phyloP scores from a whole-genome alignment of 225 moss, liverwort and hornwort genomes.

The Physcomitrellopsis africana region DNA sequence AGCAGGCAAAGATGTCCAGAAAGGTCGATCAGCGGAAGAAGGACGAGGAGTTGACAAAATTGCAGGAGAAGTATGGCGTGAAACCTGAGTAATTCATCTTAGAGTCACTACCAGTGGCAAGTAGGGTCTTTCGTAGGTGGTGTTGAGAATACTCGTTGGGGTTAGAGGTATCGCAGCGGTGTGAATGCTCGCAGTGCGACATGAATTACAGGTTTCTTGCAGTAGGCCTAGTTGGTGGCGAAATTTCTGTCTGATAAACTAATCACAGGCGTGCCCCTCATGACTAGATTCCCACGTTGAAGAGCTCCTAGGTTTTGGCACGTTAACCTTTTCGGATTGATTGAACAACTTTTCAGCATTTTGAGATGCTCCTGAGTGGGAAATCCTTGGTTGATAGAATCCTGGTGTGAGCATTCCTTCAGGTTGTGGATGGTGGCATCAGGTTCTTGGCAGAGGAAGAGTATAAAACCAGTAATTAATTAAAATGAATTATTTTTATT shows the following conservation, averaged over 20 bases:
- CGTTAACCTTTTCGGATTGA: neutral
- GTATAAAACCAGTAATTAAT: too few relatives aligned
- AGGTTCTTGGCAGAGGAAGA: too few relatives aligned
- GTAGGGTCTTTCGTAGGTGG: conserved; percentile 9
- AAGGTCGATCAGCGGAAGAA: conserved; percentile 57
- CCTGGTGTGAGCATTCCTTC: too few relatives aligned
- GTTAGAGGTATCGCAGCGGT: neutral
- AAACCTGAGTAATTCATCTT: too few relatives aligned
- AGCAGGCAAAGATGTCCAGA: conserved; percentile 59
- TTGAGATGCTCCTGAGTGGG: too few relatives aligned
- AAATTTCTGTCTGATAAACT: neutral
- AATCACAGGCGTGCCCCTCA: neutral
- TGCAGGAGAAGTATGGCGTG: conserved; percentile 54
- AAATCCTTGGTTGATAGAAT: too few relatives aligned
- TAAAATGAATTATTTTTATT: too few relatives aligned
- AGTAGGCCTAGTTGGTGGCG: neutral
- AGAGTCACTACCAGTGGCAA: neutral
- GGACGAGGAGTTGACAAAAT: conserved; percentile 46
- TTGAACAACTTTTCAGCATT: too few relatives aligned
- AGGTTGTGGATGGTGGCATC: too few relatives aligned
- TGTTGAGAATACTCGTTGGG: neutral
- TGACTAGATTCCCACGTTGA: neutral
- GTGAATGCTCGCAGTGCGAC: neutral
- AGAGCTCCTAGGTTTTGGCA: neutral
- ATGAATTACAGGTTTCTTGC: neutral